Base-by-base conservation (phyloP, 2,329 filamentous ascomycete genomes). In the Ceratocystis albifundus region DNA sequence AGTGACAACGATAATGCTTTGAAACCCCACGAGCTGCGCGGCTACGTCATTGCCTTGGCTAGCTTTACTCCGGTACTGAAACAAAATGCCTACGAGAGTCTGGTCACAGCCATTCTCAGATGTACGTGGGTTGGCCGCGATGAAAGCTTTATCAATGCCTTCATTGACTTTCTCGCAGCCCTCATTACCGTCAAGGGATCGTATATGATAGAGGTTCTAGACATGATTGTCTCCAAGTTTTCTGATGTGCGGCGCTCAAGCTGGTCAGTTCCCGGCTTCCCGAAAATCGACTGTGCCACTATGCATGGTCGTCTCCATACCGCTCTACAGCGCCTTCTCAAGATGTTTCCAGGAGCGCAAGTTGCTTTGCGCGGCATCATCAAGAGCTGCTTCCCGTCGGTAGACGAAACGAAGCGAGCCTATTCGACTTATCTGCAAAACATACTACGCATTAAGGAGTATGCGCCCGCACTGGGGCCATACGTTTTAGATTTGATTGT, bases 391-490 rank as follows among this genome's bases (percentile, higher is more conserved):
- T 96, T 95, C 68, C 90, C 91, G 0, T 89, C 85, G 68, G 81
- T 88, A 62, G 87, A 87, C 69, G 89, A 96, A 65, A 84, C 87
- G 3, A 87, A 88, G 69, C 86, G 86, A 70, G 81, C 84, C n/a
- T 91, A 96, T 74, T 84, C 93, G 70, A 85, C 87, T n/a, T 99
- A 95, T 72, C 87, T 96, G 67, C 82, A 88, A 71, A 96, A 97
- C 73, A 78, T 97, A 8, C 78, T 97, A 30, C 84, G 82, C 67
- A 79, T 97, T 44, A 86, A 88, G 65, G 81, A 85, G 62, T 96
- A 96, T 73, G 84, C 88, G 1, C 87, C 90, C 0, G 86, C 89
- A 68, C 77, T 96, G 45, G 87, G 87, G 69, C 84, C 88, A 6
- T 89, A 95, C 69, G 85, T 97, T 28, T 81, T 96, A 69, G 86